Evolutionary conservation across 83 land plant species (phyloP).

Genomic region (Picea mariana): DNA sequence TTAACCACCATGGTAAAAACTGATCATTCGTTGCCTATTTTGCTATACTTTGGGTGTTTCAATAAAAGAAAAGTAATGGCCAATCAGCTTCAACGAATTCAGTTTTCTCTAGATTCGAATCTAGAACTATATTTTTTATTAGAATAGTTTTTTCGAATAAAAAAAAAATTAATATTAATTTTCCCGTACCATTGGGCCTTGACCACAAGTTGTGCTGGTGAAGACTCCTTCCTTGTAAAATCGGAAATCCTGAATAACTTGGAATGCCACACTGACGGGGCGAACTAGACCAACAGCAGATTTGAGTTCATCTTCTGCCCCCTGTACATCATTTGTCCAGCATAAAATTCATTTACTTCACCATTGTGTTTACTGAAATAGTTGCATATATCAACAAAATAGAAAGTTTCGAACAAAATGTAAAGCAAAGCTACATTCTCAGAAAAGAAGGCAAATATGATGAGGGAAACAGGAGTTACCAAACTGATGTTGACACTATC

Average conservation of each 20-base stretch:
- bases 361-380: neutral
- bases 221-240: constrained; percentile 83
- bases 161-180: neutral
- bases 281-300: constrained; percentile 87
- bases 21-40: too few species aligned
- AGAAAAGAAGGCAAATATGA: neutral
- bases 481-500: constrained; percentile 88
- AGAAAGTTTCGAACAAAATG: neutral
- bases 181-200: constrained; percentile 59
- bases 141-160: neutral
- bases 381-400: neutral
- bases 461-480: constrained; percentile 41
- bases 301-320: constrained; percentile 85
- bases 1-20: too few species aligned
- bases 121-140: neutral
- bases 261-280: constrained; percentile 95
- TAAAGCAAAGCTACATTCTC: neutral
- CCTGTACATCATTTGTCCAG: constrained; percentile 35
- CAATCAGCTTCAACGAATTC: neutral
- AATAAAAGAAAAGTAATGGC: neutral
- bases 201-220: constrained; percentile 66
- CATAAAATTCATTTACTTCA: neutral
- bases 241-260: constrained; percentile 69
- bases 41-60: neutral
- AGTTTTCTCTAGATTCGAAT: neutral